A percentile compares a stretch with the other conserved stretches of the same genome.
Conservation (phyloP, 2,329 filamentous ascomycete genomes). For the Cucurbitaria berberidis region DNA sequence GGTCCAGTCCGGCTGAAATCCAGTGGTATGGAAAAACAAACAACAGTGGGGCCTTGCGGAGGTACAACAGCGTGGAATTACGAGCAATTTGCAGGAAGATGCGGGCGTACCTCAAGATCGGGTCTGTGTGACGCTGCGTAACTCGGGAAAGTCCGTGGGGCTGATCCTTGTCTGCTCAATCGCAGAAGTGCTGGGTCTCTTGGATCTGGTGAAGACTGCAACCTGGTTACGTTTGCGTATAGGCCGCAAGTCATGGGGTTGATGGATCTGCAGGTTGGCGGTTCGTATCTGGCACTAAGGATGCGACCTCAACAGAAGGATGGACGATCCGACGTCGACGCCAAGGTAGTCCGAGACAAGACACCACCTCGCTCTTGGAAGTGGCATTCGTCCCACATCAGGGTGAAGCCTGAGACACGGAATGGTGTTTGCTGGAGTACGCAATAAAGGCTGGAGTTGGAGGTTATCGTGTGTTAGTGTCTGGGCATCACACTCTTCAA, state of each 20-base stretch:
- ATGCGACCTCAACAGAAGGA: not conserved
- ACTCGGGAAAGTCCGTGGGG: not conserved
- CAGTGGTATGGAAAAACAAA: slow-evolving; percentile 3
- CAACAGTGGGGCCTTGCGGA: not conserved
- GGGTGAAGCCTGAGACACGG: not conserved
- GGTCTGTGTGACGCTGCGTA: slow-evolving; percentile 19
- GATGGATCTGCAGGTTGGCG: not conserved
- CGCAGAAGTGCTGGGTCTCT: not conserved
- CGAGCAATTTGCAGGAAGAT: slow-evolving; percentile 11
- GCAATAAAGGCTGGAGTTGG: no score
- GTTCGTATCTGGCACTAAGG: not conserved
- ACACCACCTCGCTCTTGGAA: not conserved
- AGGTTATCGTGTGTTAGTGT: not conserved
- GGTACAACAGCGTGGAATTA: slow-evolving; percentile 14
- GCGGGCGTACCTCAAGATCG: slow-evolving; percentile 19
- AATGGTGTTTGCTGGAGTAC: not conserved
- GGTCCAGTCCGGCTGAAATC: slow-evolving; percentile 4
- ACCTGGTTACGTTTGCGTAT: not conserved
- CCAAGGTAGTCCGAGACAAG: slow-evolving; percentile 4
- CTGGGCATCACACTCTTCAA: not conserved
- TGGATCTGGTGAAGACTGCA: not conserved
- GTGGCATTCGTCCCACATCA: not conserved
- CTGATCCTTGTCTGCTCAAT: not conserved
- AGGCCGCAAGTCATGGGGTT: not conserved
- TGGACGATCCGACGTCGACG: not conserved